These are phyloP conservation scores for Ziziphus jujuba DNA, from an alignment of 306 rosid species.

Conservation along the genomic window DNA sequence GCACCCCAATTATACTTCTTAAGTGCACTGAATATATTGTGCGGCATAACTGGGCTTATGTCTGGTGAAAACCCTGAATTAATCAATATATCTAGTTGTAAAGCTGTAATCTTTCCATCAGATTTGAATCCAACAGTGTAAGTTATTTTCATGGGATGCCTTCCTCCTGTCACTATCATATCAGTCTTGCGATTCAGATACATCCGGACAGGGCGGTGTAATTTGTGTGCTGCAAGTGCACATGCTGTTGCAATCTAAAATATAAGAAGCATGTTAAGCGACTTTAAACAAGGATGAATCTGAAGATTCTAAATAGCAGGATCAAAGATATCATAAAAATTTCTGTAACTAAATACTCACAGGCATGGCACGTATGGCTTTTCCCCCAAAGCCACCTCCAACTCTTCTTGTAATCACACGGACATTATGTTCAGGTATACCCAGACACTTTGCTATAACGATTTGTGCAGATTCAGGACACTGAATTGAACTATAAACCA, in stretches of 20 bases:
- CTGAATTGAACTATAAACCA: constrained; percentile 73
- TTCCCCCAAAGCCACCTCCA: constrained; percentile 98
- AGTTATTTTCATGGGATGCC: constrained; percentile 93
- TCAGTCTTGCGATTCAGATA: constrained; percentile 82
- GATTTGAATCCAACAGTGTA: constrained; percentile 82
- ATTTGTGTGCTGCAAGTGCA: constrained; percentile 86
- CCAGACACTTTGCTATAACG: constrained; percentile 72
- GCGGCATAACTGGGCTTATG: constrained; percentile 61
- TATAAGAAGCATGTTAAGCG: constrained; percentile 11
- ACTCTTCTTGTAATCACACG: constrained; percentile 90
- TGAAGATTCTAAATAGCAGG: not conserved
- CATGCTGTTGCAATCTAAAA: constrained; percentile 77
- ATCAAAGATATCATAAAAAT: not conserved
- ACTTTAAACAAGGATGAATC: not conserved
- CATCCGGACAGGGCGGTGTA: constrained; percentile 72
- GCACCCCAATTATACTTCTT: constrained; percentile 96
- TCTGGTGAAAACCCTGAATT: constrained; percentile 73
- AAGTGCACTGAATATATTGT: constrained; percentile 44
- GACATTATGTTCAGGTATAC: constrained; percentile 72
- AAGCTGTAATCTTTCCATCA: constrained; percentile 81
- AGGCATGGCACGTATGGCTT: constrained; percentile 53
- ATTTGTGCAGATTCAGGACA: constrained; percentile 58
- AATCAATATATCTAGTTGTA: constrained; percentile 68
- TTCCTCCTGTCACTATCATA: constrained; percentile 94
- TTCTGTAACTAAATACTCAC: constrained; percentile 50